Evolutionary conservation across 75 land plant species (phyloP), one percentile per base, ranked within the genome.

Genomic region (Cunninghamia lanceolata): DNA sequence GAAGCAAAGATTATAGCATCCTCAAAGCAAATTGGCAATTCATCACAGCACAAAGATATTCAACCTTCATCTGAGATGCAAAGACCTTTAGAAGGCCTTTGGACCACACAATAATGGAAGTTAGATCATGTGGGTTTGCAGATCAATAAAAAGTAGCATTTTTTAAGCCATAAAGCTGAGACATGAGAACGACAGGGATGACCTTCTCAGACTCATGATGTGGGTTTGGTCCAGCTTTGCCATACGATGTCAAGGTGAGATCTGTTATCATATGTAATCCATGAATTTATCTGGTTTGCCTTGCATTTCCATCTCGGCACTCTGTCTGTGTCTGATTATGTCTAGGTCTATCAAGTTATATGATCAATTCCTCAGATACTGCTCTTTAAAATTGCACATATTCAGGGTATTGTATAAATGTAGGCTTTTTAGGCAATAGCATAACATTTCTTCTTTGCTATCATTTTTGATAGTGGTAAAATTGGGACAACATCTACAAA

Each of bases 401-500:
- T n/a, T n/a, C n/a, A n/a, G n/a, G n/a, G n/a, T n/a, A n/a, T n/a
- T n/a, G n/a, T n/a, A n/a, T n/a, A n/a, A n/a, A n/a, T n/a, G n/a
- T n/a, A n/a, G n/a, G n/a, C n/a, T n/a, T n/a, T n/a, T n/a, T n/a
- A n/a, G n/a, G n/a, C n/a, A n/a, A n/a, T n/a, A n/a, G n/a, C n/a
- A n/a, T n/a, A n/a, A n/a, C n/a, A n/a, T n/a, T n/a, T n/a, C n/a
- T n/a, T n/a, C n/a, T n/a, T n/a, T n/a, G n/a, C n/a, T n/a, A n/a
- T n/a, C n/a, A n/a, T n/a, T n/a, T n/a, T n/a, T n/a, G n/a, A n/a
- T n/a, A n/a, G n/a, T n/a, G n/a, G n/a, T n/a, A n/a, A n/a, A n/a
- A n/a, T 40, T 86, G 40, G 99, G 99, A n/a, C n/a, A n/a, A 71
- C 99, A 97, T 7, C 98, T 14, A 93, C 97, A 91, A 97, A 95